phyloP scores from a whole-genome alignment of 805 yeast genomes.

The Wickerhamiella occidentalis region DNA sequence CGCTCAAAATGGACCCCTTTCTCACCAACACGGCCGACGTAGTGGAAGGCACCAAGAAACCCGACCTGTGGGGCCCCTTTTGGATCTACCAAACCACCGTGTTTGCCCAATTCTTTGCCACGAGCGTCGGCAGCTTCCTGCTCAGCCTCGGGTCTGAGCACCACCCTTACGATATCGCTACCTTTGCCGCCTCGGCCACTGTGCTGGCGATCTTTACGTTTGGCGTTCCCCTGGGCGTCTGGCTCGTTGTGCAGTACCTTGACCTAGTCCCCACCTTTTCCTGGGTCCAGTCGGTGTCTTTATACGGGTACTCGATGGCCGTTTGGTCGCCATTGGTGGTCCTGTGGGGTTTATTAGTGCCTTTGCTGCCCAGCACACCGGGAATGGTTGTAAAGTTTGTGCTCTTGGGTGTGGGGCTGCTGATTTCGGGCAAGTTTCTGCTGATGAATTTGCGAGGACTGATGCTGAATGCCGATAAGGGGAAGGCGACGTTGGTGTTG shows the following conservation, averaged over 20 bases:
- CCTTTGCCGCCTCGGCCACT: slow-evolving; percentile 55
- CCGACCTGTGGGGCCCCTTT: slow-evolving; percentile 77
- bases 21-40: slow-evolving; percentile 20
- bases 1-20: slow-evolving; percentile 27
- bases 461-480: slow-evolving; percentile 17
- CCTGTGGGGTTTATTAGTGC: slow-evolving; percentile 43
- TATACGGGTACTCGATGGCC: slow-evolving; percentile 75
- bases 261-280: slow-evolving; percentile 37
- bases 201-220: slow-evolving; percentile 69
- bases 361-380: slow-evolving; percentile 34
- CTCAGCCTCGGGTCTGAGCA: slow-evolving; percentile 31
- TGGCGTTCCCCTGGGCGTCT: slow-evolving; percentile 46
- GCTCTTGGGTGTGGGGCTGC: slow-evolving; percentile 47
- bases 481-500: slow-evolving; percentile 15
- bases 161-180: slow-evolving; percentile 47
- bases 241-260: slow-evolving; percentile 41
- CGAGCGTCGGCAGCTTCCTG: slow-evolving; percentile 55
- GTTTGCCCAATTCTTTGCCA: slow-evolving; percentile 59
- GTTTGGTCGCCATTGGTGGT: slow-evolving; percentile 79
- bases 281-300: slow-evolving; percentile 49
- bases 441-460: slow-evolving; percentile 35
- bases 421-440: slow-evolving; percentile 45
- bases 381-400: slow-evolving; percentile 45
- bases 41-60: slow-evolving; percentile 32
- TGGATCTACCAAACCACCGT: slow-evolving; percentile 85